Conservation (phyloP, 495 filamentous ascomycete species). For the Chaetomium cochliodes region DNA sequence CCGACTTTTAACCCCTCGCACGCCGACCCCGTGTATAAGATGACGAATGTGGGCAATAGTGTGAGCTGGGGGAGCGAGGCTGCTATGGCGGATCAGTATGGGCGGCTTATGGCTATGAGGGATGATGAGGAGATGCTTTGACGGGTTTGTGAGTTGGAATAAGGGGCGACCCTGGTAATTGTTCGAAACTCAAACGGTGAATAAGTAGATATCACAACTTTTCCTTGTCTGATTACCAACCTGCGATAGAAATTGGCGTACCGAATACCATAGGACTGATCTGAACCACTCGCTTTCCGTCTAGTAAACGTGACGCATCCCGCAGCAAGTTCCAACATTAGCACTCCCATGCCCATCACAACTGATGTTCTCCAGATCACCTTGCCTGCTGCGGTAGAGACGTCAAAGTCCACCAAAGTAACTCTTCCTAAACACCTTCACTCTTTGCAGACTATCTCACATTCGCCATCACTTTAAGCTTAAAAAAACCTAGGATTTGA, state of each 20-base stretch:
- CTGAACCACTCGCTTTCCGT: no score
- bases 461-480: no score
- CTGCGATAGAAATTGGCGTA: not conserved
- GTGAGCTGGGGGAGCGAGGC: constrained; percentile 50
- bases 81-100: constrained; percentile 61
- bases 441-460: no score
- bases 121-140: constrained; percentile 37
- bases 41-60: constrained; percentile 28
- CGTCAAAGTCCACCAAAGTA: no score
- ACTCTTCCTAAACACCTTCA: no score
- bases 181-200: not conserved
- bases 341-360: no score
- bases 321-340: no score
- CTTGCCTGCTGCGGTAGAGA: no score
- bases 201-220: not conserved
- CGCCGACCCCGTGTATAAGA: constrained; percentile 63
- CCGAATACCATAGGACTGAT: not conserved
- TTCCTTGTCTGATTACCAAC: not conserved
- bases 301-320: no score
- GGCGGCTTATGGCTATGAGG: constrained; percentile 47
- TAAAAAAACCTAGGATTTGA: no score
- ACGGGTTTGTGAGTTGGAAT: constrained; percentile 3
- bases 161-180: not conserved
- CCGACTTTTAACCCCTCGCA: constrained; percentile 51
- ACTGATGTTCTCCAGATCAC: no score